phyloP scores from a whole-genome alignment of 1,284 basidiomycete genomes.

The Moniliella sp. region DNA sequence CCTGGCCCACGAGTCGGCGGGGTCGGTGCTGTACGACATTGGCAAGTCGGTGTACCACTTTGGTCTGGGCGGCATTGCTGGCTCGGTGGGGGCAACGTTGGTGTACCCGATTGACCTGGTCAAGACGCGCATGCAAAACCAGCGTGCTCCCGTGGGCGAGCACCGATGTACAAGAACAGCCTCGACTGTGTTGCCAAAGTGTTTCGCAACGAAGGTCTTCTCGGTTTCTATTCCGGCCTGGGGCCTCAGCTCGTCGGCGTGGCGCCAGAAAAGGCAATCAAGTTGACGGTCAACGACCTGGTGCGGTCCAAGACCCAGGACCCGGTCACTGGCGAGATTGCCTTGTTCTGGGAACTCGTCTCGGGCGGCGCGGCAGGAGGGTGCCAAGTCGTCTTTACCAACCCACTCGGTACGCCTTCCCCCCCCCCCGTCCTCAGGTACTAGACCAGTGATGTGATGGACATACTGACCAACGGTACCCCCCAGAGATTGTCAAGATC shows the following conservation, averaged over 20 bases:
- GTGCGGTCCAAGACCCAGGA: constrained; percentile 64
- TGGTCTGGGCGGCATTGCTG: constrained; percentile 69
- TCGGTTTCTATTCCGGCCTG: constrained; percentile 87
- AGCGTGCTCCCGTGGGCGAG: constrained; percentile 38
- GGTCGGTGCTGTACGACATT: constrained; percentile 9
- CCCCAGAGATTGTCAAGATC: constrained; percentile 70
- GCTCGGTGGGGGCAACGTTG: constrained; percentile 67
- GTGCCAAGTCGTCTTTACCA: constrained; percentile 93
- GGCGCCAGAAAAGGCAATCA: constrained; percentile 92
- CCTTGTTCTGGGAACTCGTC: constrained; percentile 60
- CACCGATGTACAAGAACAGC: constrained; percentile 31
- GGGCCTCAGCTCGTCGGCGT: constrained; percentile 87
- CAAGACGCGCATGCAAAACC: constrained; percentile 79
- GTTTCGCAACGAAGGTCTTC: constrained; percentile 69
- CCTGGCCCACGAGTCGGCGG: constrained; percentile 5
- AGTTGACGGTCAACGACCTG: constrained; percentile 77
- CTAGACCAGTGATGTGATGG: too few species aligned
- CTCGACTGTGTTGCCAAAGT: constrained; percentile 78
- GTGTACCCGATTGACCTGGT: constrained; percentile 85
- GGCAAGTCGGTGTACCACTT: constrained; percentile 53
- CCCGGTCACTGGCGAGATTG: constrained; percentile 79
- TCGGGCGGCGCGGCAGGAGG: constrained; percentile 84
- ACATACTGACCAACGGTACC: too few species aligned
- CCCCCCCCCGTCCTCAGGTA: too few species aligned
- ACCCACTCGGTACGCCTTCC: too few species aligned